phyloP scores from a whole-genome alignment of 768 basidiomycete species.

The Lactarius quietus region DNA sequence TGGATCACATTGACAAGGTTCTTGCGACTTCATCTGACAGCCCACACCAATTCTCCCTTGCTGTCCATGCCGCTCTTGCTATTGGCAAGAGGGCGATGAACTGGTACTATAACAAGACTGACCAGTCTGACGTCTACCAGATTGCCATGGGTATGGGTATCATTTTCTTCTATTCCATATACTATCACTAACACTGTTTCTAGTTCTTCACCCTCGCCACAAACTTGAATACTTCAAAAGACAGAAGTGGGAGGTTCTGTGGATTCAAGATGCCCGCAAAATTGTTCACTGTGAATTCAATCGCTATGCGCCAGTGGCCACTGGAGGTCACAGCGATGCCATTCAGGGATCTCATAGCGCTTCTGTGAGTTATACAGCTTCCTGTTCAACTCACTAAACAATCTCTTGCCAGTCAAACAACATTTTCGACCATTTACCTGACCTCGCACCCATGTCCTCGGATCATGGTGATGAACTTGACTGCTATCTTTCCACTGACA shows the following conservation, averaged over 20 bases:
- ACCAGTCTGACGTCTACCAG: slow-evolving; percentile 28
- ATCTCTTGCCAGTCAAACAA: not conserved
- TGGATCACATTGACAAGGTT: slow-evolving; percentile 28
- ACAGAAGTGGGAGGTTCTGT: not conserved
- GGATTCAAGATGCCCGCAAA: not conserved
- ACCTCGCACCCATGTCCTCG: not conserved
- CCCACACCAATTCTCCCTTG: slow-evolving; percentile 7
- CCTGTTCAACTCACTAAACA: too few relatives aligned
- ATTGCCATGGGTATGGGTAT: slow-evolving; percentile 16
- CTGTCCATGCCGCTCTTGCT: slow-evolving; percentile 2
- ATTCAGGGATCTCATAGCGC: too few relatives aligned
- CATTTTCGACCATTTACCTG: not conserved
- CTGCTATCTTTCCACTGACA: not conserved
- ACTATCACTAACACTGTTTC: not conserved
- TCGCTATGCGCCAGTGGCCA: not conserved
- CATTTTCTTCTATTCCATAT: not conserved
- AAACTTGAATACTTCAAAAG: not conserved
- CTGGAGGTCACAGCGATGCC: too few relatives aligned
- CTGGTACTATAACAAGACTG: slow-evolving; percentile 30
- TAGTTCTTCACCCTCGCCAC: not conserved
- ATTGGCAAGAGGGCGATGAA: slow-evolving; percentile 29
- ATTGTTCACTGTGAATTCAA: not conserved
- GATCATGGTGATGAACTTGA: not conserved
- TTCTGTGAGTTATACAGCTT: too few relatives aligned
- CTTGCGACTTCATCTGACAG: not conserved